Base-by-base conservation (phyloP, 192 early-diverging fungal genomes). In the Rhizophlyctis rosea region DNA sequence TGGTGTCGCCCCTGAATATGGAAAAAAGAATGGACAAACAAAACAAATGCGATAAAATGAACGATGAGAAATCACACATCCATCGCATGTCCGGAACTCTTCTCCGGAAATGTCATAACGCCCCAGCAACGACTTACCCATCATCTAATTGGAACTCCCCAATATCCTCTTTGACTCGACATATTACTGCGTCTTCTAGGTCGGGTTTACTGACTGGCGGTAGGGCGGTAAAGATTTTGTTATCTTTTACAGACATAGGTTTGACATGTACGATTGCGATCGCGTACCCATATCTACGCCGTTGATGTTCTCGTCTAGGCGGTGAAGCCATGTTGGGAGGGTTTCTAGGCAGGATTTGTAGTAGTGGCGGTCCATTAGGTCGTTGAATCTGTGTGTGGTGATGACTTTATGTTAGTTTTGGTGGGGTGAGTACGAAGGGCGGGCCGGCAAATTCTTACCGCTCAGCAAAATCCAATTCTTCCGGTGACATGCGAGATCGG, bases 111-210 rank as follows among this genome's bases (percentile, higher is more conserved):
- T n/a, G n/a, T n/a, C n/a, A 53, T 14, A 24, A 53, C 11, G 18
- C 27, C 18, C 51, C 51, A 9, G 21, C n/a, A 4, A 21, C 23
- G 9, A 27, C 35, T 5, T 33, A 49, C 50, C 28, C 54, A 33
- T 59, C 56, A 11, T 54, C 76, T 24, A 83, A 52, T 50, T 84
- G 77, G 48, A 77, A 76, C 5, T 68, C 67, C 24, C 86, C 87
- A 39, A 85, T 68, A 5, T 79, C 72, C 24, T 73, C 68, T 21
- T 73, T 31, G 3, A 82, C 71, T 7, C 82, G 70, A 35, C 77
- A 80, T 64, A 89, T 80, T 0, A 89, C 85, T 5, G 86, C 81
- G 50, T 82, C 75, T 31, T 86, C 77, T 27, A 87, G 56, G 30
- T 82, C 73, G 0, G 87, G 84, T 49, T 14, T 48, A 34, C 49